A percentile compares a stretch with the other conserved stretches of the same genome.
phyloP scores from a whole-genome alignment of 176 grass and related monocot genomes.

The Guadua angustifolia region DNA sequence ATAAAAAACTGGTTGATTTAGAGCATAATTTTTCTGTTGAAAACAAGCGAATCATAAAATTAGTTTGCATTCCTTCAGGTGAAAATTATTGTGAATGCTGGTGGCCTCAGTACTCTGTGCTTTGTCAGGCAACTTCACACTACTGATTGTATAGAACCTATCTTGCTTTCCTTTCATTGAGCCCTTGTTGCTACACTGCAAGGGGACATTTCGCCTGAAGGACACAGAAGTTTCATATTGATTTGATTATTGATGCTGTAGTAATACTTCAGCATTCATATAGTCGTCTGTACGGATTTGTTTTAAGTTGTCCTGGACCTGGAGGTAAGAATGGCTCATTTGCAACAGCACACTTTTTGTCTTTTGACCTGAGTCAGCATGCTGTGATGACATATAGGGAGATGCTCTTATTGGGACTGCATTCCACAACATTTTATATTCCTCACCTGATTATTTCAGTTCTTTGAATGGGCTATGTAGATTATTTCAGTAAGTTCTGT shows the following conservation, averaged over 20 bases:
- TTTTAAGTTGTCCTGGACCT: neutral
- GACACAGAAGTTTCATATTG: neutral
- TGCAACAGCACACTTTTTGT: neutral
- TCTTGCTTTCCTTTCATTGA: neutral
- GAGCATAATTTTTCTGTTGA: no score
- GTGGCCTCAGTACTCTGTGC: neutral
- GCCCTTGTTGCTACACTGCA: slow-evolving; percentile 8
- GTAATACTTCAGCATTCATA: slow-evolving; percentile 1
- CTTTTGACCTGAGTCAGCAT: neutral
- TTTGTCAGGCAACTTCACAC: slow-evolving; percentile 22
- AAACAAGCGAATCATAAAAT: no score
- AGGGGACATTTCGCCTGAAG: neutral
- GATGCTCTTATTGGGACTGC: neutral
- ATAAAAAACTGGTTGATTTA: no score
- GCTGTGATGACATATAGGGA: neutral
- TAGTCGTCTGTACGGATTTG: neutral
- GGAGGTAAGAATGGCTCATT: neutral
- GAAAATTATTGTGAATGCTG: neutral
- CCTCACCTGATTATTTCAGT: neutral
- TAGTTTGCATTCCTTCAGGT: no score
- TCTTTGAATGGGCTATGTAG: neutral
- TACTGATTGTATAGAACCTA: slow-evolving; percentile 20
- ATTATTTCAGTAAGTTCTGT: no score
- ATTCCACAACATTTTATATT: neutral
- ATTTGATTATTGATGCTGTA: neutral